These are phyloP conservation scores for Paraphoma sp. DNA, from an alignment of 2,329 filamentous ascomycete species.

Conservation along the genomic window DNA sequence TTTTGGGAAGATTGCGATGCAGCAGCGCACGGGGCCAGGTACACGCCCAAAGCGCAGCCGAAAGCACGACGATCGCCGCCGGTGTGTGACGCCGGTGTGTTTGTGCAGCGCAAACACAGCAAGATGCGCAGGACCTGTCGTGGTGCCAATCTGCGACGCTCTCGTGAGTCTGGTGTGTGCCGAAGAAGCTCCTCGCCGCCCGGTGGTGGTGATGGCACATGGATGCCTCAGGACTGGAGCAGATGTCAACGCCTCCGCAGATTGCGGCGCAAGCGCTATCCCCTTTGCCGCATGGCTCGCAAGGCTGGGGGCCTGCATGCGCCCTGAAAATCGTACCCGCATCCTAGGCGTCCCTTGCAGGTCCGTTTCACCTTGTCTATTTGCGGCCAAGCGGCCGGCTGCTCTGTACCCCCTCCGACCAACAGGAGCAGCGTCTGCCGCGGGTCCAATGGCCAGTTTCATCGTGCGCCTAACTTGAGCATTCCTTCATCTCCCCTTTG, in stretches of 20 bases:
- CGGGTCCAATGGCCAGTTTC: slow-evolving; percentile 40
- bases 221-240: slow-evolving; percentile 15
- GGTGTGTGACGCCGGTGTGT: slow-evolving; percentile 7
- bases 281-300: slow-evolving; percentile 21
- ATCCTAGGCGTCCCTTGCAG: slow-evolving; percentile 31
- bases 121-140: background rate
- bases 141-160: slow-evolving; percentile 9
- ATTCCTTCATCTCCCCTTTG: slow-evolving; percentile 48
- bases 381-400: slow-evolving; percentile 31
- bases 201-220: background rate
- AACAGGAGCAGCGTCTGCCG: slow-evolving; percentile 28
- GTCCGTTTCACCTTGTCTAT: slow-evolving; percentile 39
- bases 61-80: slow-evolving; percentile 3
- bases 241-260: slow-evolving; percentile 14
- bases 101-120: slow-evolving; percentile 8
- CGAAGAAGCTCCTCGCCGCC: background rate
- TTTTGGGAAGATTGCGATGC: slow-evolving; percentile 21
- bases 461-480: slow-evolving; percentile 40
- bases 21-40: slow-evolving; percentile 12
- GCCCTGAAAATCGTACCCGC: slow-evolving; percentile 4
- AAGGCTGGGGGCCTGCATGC: slow-evolving; percentile 25
- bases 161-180: background rate
- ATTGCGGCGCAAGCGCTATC: slow-evolving; percentile 17
- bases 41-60: slow-evolving; percentile 5
- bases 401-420: slow-evolving; percentile 17